A percentile compares a stretch with the other conserved stretches of the same genome.
Evolutionary conservation across 768 basidiomycete genomes (phyloP).

Genomic region (Suillus fuscotomentosus): DNA sequence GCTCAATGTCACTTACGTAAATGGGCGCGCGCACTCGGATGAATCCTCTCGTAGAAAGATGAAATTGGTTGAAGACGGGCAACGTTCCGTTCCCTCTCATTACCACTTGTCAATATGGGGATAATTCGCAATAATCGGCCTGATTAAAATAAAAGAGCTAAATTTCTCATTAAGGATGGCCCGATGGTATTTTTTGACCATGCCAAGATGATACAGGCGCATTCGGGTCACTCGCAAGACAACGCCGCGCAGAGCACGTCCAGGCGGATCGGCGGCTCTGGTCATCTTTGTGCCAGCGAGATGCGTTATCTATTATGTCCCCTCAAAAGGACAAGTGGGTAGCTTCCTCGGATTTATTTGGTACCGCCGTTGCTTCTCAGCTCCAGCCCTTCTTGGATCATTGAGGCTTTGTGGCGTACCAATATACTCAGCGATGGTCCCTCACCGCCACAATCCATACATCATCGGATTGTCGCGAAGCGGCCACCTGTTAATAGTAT

Average conservation of each 20-base stretch:
- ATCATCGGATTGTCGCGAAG: slow-evolving; percentile 3
- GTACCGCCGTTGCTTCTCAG: slow-evolving; percentile 34
- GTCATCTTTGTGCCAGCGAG: neutral
- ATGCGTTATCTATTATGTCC: neutral
- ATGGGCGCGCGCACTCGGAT: neutral
- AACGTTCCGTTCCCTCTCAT: neutral
- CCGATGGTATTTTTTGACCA: neutral
- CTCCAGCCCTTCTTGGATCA: slow-evolving; percentile 16
- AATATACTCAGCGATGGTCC: slow-evolving; percentile 14
- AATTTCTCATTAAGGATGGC: slow-evolving; percentile 3
- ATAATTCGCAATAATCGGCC: neutral
- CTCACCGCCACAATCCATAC: slow-evolving; percentile 16
- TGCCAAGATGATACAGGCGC: neutral
- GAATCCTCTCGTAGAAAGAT: neutral
- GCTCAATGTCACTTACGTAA: neutral
- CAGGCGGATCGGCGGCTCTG: neutral
- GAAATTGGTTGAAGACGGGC: neutral
- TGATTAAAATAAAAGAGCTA: neutral
- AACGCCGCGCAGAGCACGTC: neutral
- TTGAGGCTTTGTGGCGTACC: slow-evolving; percentile 29
- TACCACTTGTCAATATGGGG: neutral
- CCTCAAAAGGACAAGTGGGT: slow-evolving; percentile 12
- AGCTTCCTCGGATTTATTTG: slow-evolving; percentile 33
- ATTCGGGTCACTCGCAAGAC: neutral
- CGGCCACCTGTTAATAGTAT: neutral